These are phyloP conservation scores for Globisporangium rhizosaccharum DNA, from an alignment of 352 stramenopile genomes.

Conservation along the genomic window DNA sequence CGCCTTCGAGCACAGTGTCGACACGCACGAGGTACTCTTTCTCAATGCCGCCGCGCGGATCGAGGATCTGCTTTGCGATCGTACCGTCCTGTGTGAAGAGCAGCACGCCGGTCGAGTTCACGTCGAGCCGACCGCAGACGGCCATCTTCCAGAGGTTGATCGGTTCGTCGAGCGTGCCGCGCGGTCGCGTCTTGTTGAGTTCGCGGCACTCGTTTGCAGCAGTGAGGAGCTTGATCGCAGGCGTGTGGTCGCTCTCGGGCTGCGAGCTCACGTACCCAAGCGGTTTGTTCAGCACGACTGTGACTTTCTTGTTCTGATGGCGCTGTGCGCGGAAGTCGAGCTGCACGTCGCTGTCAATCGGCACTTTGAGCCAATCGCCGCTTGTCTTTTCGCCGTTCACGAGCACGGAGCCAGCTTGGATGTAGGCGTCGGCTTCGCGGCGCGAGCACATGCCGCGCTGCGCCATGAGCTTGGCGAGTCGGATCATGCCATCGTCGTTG, in stretches of 20 bases:
- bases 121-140: conserved; percentile 71
- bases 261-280: conserved; percentile 80
- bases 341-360: conserved; percentile 43
- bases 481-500: conserved; percentile 29
- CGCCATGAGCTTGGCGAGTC: conserved; percentile 78
- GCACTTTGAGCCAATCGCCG: conserved; percentile 70
- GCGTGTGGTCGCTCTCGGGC: conserved; percentile 54
- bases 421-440: conserved; percentile 77
- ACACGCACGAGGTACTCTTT: conserved; percentile 86
- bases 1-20: conserved; percentile 47
- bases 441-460: conserved; percentile 72
- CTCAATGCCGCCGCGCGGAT: conserved; percentile 63
- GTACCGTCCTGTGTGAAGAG: conserved; percentile 80
- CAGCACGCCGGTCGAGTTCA: conserved; percentile 80
- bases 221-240: conserved; percentile 69
- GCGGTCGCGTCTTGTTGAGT: conserved; percentile 39
- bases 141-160: conserved; percentile 73
- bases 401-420: conserved; percentile 64
- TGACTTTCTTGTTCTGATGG: conserved; percentile 75
- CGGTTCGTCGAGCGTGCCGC: conserved; percentile 36
- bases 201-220: conserved; percentile 73
- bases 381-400: conserved; percentile 65
- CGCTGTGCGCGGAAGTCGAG: conserved; percentile 62
- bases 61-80: conserved; percentile 72
- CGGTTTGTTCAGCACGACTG: conserved; percentile 80